phyloP scores from a whole-genome alignment of 805 yeast species.

The Kuraishia floccosa region DNA sequence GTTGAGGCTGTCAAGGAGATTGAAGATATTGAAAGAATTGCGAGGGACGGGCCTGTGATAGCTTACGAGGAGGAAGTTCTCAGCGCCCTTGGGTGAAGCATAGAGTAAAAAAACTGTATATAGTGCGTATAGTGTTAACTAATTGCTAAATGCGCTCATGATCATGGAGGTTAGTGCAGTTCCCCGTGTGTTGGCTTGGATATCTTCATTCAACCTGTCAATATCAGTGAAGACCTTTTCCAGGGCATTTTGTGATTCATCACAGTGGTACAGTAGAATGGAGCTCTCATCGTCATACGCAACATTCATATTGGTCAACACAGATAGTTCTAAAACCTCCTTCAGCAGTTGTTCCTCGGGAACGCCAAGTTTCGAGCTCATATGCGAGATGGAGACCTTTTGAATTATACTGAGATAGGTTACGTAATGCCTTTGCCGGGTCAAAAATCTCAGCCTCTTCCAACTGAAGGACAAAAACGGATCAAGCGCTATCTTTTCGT shows the following conservation, averaged over 20 bases:
- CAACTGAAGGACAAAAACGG: constrained; percentile 1
- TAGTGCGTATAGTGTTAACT: not conserved
- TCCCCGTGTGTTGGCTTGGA: constrained; percentile 1
- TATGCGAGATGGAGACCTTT: constrained; percentile 9
- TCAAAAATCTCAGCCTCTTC: not conserved
- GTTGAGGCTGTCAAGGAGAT: constrained; percentile 82
- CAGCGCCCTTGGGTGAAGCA: constrained; percentile 3
- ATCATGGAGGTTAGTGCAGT: not conserved
- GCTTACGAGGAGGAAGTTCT: constrained; percentile 5
- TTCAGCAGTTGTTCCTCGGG: constrained; percentile 5
- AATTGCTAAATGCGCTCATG: not conserved
- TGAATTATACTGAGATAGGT: constrained; percentile 20
- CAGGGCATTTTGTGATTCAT: not conserved
- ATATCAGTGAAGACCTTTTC: constrained; percentile 3
- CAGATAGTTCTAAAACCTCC: constrained; percentile 10
- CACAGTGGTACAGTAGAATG: constrained; percentile 2
- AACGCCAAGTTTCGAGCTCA: constrained; percentile 11
- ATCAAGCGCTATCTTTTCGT: not conserved
- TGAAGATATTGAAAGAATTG: constrained; percentile 64
- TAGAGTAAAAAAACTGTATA: not conserved
- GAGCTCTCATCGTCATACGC: constrained; percentile 8
- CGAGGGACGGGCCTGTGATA: constrained; percentile 48
- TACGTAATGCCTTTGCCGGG: constrained; percentile 16
- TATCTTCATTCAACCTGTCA: constrained; percentile 3
- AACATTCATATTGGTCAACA: constrained; percentile 13